These are phyloP conservation scores for Filobasidium floriforme DNA, from an alignment of 768 basidiomycete species.

Conservation along the genomic window DNA sequence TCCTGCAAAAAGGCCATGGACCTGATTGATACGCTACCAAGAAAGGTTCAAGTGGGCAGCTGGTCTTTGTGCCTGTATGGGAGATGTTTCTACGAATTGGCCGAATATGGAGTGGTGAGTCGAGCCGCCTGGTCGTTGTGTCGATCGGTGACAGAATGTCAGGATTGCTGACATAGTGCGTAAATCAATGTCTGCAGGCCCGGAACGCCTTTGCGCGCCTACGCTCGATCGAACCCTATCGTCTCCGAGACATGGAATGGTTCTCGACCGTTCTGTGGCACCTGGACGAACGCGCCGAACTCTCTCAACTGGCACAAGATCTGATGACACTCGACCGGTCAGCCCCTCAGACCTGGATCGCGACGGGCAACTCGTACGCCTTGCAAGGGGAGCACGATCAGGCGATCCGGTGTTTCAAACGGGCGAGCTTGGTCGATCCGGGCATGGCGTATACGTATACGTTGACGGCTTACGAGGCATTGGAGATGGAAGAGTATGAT, in stretches of 20 bases:
- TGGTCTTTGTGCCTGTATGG: conserved; percentile 77
- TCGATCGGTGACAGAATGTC: conserved; percentile 8
- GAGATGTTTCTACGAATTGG: conserved; percentile 78
- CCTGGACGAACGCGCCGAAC: conserved; percentile 67
- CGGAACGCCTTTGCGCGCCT: conserved; percentile 79
- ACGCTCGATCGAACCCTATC: conserved; percentile 78
- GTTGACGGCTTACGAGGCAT: conserved; percentile 89
- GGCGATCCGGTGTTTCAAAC: conserved; percentile 85
- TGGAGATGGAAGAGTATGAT: conserved; percentile 84
- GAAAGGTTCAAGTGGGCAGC: conserved; percentile 63
- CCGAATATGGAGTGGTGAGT: conserved; percentile 79
- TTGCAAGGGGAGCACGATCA: conserved; percentile 87
- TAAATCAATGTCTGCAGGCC: conserved; percentile 53
- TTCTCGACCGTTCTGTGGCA: conserved; percentile 97
- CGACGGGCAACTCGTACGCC: conserved; percentile 90
- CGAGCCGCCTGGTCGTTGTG: background rate
- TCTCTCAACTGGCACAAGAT: conserved; percentile 90
- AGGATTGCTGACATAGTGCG: conserved; percentile 25
- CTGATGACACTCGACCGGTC: conserved; percentile 75
- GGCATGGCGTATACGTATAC: conserved; percentile 92
- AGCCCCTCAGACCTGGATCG: conserved; percentile 87
- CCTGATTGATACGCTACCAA: conserved; percentile 68
- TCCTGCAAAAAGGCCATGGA: conserved; percentile 66
- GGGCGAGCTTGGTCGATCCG: conserved; percentile 81
- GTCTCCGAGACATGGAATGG: conserved; percentile 85